Percentiles rank a stretch among this genome's conserved stretches.
phyloP scores from a whole-genome alignment of 192 early-diverging fungal genomes.

The Podila horticola region DNA sequence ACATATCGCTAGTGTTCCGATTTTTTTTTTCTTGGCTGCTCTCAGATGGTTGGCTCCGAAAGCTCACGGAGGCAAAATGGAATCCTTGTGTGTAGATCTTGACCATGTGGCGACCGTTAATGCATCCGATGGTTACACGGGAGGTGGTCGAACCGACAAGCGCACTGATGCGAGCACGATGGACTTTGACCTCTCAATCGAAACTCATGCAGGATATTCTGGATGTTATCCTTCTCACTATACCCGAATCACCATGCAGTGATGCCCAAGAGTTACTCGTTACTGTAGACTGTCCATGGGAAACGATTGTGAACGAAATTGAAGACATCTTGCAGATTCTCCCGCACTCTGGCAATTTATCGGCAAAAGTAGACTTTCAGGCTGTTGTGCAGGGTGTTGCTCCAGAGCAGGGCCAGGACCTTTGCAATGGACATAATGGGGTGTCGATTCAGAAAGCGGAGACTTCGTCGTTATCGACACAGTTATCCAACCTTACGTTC shows the following conservation, averaged over 20 bases:
- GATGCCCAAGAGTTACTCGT: too few relatives aligned
- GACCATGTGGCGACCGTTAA: slow-evolving; percentile 8
- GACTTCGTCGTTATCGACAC: background rate
- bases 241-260: slow-evolving; percentile 2
- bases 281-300: slow-evolving; percentile 8
- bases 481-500: slow-evolving; percentile 29
- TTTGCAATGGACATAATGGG: too few relatives aligned
- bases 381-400: too few relatives aligned
- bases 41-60: too few relatives aligned
- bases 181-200: slow-evolving; percentile 11
- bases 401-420: too few relatives aligned
- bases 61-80: background rate
- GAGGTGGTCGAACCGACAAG: slow-evolving; percentile 21
- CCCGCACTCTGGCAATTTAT: too few relatives aligned
- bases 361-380: too few relatives aligned
- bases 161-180: slow-evolving; percentile 24
- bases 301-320: slow-evolving; percentile 20
- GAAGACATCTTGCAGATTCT: slow-evolving; percentile 7
- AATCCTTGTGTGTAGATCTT: slow-evolving; percentile 18
- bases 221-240: slow-evolving; percentile 19
- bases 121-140: slow-evolving; percentile 18
- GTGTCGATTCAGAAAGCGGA: too few relatives aligned
- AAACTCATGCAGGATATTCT: slow-evolving; percentile 21
- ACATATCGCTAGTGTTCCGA: slow-evolving; percentile 10
- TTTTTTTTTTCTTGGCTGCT: background rate